A percentile compares a stretch with the other conserved stretches of the same genome.
phyloP scores from a whole-genome alignment of 257 asterid species.

The Lavandula angustifolia region DNA sequence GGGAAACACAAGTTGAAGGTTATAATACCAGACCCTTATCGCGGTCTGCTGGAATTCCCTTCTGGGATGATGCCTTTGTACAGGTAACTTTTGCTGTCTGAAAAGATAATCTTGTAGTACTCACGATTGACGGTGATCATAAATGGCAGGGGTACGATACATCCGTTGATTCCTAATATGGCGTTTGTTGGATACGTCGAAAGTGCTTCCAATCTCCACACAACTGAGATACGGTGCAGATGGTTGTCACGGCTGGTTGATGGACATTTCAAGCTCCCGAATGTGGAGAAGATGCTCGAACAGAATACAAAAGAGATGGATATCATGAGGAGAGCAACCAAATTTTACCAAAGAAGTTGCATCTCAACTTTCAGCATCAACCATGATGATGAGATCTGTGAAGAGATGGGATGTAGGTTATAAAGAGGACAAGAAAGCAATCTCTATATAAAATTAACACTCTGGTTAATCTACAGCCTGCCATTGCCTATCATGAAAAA shows the following conservation, averaged over 20 bases:
- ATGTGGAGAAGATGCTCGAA: constrained; percentile 58
- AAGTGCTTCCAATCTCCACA: constrained; percentile 83
- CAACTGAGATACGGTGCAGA: constrained; percentile 84
- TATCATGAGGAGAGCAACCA: constrained; percentile 70
- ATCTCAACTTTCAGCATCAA: constrained; percentile 88
- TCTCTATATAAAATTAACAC: no score
- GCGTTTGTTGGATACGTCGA: constrained; percentile 85
- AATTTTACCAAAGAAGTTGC: constrained; percentile 83
- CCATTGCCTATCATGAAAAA: no score
- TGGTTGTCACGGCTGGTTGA: constrained; percentile 73
- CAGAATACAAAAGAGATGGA: constrained; percentile 69
- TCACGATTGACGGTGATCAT: no score
- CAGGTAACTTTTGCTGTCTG: constrained; percentile 46
- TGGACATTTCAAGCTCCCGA: constrained; percentile 63
- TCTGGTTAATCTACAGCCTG: no score
- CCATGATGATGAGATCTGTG: constrained; percentile 77
- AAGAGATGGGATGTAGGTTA: constrained; percentile 91
- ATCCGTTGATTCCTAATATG: constrained; percentile 84
- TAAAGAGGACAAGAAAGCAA: constrained; percentile 49
- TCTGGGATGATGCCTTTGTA: constrained; percentile 85
- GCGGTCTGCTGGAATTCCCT: constrained; percentile 60
- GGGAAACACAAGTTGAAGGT: constrained; percentile 65
- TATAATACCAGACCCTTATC: constrained; percentile 75
- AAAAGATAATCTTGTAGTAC: no score
- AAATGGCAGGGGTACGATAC: constrained; percentile 68